phyloP scores from a whole-genome alignment of 2,329 filamentous ascomycete species.

The Fusarium mangiferae region DNA sequence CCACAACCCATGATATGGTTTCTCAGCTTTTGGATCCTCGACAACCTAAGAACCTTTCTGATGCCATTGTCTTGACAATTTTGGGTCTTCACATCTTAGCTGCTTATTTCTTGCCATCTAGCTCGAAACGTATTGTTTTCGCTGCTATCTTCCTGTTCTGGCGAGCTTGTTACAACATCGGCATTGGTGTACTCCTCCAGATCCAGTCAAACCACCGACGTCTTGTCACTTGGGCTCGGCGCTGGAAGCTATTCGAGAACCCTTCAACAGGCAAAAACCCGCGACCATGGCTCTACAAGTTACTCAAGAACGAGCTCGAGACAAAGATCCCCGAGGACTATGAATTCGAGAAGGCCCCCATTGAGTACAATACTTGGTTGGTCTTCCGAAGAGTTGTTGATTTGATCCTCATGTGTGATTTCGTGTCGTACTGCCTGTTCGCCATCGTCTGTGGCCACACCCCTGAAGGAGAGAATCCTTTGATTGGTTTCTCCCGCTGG shows the following conservation, averaged over 20 bases:
- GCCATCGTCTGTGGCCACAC: conserved; percentile 85
- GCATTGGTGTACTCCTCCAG: conserved; percentile 89
- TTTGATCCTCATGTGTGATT: conserved; percentile 98
- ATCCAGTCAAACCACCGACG: conserved; percentile 90
- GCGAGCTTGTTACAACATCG: conserved; percentile 91
- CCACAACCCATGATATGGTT: conserved; percentile 98
- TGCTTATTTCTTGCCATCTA: conserved; percentile 77
- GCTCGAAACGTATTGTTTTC: conserved; percentile 79
- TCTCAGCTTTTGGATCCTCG: conserved; percentile 94
- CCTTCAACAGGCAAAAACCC: conserved; percentile 84
- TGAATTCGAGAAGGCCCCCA: conserved; percentile 87
- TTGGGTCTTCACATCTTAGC: conserved; percentile 79
- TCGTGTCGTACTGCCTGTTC: conserved; percentile 95
- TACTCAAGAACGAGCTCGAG: conserved; percentile 90
- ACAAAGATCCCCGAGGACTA: conserved; percentile 96
- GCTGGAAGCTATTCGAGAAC: conserved; percentile 86
- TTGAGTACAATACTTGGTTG: conserved; percentile 99
- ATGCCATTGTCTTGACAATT: conserved; percentile 81
- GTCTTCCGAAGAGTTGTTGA: conserved; percentile 96
- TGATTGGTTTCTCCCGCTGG: conserved; percentile 82
- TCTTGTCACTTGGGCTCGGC: conserved; percentile 87
- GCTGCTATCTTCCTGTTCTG: conserved; percentile 90
- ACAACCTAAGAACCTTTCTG: conserved; percentile 94
- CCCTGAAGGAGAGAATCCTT: conserved; percentile 75
- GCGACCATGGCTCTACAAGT: conserved; percentile 80